Conservation (phyloP, 208 protist species). For the Leptomonas seymouri region DNA sequence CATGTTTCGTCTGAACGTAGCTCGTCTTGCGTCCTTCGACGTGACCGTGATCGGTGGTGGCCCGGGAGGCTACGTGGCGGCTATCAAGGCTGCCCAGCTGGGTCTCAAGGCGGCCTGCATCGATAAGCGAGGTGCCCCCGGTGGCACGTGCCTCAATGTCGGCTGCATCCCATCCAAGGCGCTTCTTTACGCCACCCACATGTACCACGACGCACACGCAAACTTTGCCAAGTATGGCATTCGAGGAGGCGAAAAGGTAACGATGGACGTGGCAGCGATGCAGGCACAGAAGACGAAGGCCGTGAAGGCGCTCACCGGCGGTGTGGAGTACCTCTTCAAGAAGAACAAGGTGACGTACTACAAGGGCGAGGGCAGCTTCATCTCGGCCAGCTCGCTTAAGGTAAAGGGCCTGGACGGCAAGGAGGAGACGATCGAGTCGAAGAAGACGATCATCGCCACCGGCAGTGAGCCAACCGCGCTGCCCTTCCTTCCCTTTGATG, state of each 20-base stretch:
- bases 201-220: constrained; percentile 96
- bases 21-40: constrained; percentile 86
- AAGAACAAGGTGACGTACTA: constrained; percentile 99
- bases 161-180: constrained; percentile 99
- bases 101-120: constrained; percentile 98
- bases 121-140: constrained; percentile 98
- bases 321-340: constrained; percentile 99
- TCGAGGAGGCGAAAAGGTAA: constrained; percentile 78
- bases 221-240: constrained; percentile 95
- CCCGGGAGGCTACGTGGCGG: constrained; percentile 99
- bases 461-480: constrained; percentile 96
- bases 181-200: constrained; percentile 98
- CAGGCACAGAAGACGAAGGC: constrained; percentile 96
- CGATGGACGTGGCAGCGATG: constrained; percentile 95
- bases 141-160: constrained; percentile 99
- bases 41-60: constrained; percentile 99
- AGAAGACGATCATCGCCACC: constrained; percentile 99
- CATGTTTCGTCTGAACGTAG: constrained; percentile 72
- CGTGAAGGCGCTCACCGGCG: constrained; percentile 95
- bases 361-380: constrained; percentile 94
- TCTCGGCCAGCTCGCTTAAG: constrained; percentile 60
- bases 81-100: constrained; percentile 99
- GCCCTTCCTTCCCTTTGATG: constrained; percentile 96
- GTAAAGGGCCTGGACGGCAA: constrained; percentile 93
- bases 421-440: constrained; percentile 87